Evolutionary conservation across 2,329 filamentous ascomycete species (phyloP), one percentile per base, ranked within the genome.

Genomic region (Cladosporium oxysporum): DNA sequence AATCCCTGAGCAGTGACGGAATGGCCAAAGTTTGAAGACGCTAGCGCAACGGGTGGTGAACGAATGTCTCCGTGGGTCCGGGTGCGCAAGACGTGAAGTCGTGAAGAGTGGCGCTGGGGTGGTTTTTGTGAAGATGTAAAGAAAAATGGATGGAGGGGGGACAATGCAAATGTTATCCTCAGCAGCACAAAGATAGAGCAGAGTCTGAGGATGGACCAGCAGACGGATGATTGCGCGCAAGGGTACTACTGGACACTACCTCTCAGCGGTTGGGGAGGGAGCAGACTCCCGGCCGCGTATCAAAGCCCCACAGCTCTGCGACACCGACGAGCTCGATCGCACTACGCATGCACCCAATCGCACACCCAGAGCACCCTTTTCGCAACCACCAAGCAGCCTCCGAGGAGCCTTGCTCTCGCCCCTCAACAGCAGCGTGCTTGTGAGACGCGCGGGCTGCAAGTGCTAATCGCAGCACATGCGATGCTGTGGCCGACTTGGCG

Each of bases 11-110:
- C 35, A 55, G 49, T 62, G 59, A 62, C 59, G 59, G 50, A 23
- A 41, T n/a, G 57, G 44, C n/a, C 26, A 57, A 55, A 55, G 61
- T 63, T 63, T 44, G 50, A 57, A 47, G 57, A 47, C 21, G 18
- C 21, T 62, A 62, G 60, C 47, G 60, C 60, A 55, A 62, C 60
- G 60, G 60, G 31, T 37, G 31, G 26, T 23, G 49, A 62, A 41
- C 21, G 60, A 41, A 23, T 29, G 47, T 52, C 12, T 35, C 60
- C 47, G 60, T 52, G 31, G 28, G n/a, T 21, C 49, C 60, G 57
- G 57, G 14, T 47, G 18, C 6, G 57, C 26, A 37, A 8, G n/a
- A 47, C 41, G 41, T 21, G 41, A 47, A 8, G n/a, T 12, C 37
- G 57, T 58, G 57, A 41, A 47, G 57, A 59, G 57, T 18, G 31